A percentile compares a stretch with the other conserved stretches of the same genome.
phyloP scores from a whole-genome alignment of 257 asterid genomes.

The Avicennia marina region DNA sequence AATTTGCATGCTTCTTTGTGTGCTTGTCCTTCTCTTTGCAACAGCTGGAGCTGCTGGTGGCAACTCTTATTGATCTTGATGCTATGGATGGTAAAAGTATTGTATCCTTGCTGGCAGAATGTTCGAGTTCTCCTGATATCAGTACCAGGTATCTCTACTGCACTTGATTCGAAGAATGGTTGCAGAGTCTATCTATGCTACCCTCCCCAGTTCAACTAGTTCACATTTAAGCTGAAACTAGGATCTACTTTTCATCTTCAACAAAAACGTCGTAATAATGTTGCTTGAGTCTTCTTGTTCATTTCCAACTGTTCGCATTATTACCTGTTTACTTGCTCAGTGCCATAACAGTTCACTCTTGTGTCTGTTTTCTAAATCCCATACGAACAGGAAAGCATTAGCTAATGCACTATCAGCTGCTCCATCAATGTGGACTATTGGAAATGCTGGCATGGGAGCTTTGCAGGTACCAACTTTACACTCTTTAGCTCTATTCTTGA shows the following conservation, averaged over 20 bases:
- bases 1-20: not conserved
- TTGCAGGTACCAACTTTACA: constrained; percentile 49
- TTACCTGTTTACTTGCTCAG: too few relatives aligned
- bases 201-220: too few relatives aligned
- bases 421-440: constrained; percentile 96
- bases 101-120: constrained; percentile 73
- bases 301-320: not conserved
- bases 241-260: too few relatives aligned
- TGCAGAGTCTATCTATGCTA: too few relatives aligned
- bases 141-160: constrained; percentile 62
- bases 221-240: too few relatives aligned
- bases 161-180: not conserved
- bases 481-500: not conserved
- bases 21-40: constrained; percentile 23
- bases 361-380: constrained; percentile 11
- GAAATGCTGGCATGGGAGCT: constrained; percentile 99
- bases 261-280: too few relatives aligned
- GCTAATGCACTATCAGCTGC: constrained; percentile 93
- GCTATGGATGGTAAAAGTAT: constrained; percentile 98
- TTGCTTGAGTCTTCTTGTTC: not conserved
- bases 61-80: constrained; percentile 88
- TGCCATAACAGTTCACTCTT: too few relatives aligned
- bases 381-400: constrained; percentile 67
- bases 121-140: constrained; percentile 90
- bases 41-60: constrained; percentile 83